These are phyloP conservation scores for Nicotiana rustica DNA, from an alignment of 305 asterid species.

Conservation along the genomic window DNA sequence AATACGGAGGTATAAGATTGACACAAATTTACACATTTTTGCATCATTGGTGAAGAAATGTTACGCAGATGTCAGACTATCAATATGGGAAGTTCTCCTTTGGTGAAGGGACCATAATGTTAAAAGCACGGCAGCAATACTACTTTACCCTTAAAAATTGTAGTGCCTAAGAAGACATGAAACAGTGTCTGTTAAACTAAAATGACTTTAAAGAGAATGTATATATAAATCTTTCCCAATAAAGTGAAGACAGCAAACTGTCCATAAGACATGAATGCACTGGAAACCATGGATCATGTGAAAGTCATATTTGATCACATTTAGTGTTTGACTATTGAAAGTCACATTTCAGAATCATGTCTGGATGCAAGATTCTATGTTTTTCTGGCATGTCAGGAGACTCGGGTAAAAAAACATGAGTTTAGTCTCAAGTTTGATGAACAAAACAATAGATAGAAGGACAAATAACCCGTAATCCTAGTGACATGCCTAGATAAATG, in stretches of 20 bases:
- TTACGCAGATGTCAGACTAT: neutral
- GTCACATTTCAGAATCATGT: neutral
- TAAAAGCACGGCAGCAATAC: neutral
- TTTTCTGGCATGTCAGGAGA: neutral
- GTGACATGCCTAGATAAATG: neutral
- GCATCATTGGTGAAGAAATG: neutral
- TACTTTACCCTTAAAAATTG: neutral
- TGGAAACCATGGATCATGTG: neutral
- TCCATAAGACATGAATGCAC: neutral
- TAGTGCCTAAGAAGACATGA: neutral
- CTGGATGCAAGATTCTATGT: neutral
- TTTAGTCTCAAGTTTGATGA: neutral
- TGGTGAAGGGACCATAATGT: neutral
- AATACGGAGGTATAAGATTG: neutral
- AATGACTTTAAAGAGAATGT: neutral
- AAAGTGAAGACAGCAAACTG: neutral
- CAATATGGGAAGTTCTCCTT: neutral
- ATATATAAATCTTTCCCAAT: neutral
- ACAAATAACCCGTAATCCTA: neutral
- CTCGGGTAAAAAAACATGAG: neutral
- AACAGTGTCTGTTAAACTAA: neutral
- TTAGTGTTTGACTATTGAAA: neutral
- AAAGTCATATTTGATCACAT: neutral
- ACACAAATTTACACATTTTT: neutral
- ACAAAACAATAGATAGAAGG: neutral